Evolutionary conservation across 2,329 filamentous ascomycete genomes (phyloP), one percentile per base, ranked within the genome.

Genomic region (Aspergillus tamarii): DNA sequence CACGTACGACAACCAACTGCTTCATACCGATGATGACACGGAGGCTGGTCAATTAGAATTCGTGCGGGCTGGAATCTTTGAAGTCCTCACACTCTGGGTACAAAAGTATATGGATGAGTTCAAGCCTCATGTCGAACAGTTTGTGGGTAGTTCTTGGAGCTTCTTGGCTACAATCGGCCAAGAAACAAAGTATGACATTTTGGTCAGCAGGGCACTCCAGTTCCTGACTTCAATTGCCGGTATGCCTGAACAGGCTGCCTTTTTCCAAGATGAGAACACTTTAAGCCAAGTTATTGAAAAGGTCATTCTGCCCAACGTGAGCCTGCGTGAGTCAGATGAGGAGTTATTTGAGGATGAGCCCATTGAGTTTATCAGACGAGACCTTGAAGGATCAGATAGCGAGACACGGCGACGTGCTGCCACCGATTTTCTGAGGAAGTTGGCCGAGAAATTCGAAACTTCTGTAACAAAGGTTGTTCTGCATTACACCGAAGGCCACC

Each of bases 341-440:
- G 95, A 99, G 77, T 86, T 97, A 69, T 98, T 99, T 71, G 95
- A 99, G 76, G 96, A 99, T 75, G 96, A 99, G 81, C 95, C 95
- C 0, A 99, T 99, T 69, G 95, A 99, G 78, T 99, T 96, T 76
- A 99, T 99, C 74, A 88, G 95, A 67, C 88, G 93, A 72, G 95
- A 99, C 78, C 84, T 99, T 55, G 95, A 99, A 77, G 95, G 95
- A 8, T 97, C 95, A 1, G 95, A 99, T 78, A 96, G 91, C 60
- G 95, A 98, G 76, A 99, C 95, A 1, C 86, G 95, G 73, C 86
- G 95, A 69, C 87, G 95, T 73, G 94, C 95, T 46, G 94, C 96
- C 0, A 98, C 94, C 0, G 95, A 98, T 77, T 99, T 99, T 81
- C 81, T 99, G 63, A 88, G 92, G 66, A 91, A 93, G 74, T 85